Conservation (phyloP, 164 flowering plant species). For the Chloranthus sessilifolius region DNA sequence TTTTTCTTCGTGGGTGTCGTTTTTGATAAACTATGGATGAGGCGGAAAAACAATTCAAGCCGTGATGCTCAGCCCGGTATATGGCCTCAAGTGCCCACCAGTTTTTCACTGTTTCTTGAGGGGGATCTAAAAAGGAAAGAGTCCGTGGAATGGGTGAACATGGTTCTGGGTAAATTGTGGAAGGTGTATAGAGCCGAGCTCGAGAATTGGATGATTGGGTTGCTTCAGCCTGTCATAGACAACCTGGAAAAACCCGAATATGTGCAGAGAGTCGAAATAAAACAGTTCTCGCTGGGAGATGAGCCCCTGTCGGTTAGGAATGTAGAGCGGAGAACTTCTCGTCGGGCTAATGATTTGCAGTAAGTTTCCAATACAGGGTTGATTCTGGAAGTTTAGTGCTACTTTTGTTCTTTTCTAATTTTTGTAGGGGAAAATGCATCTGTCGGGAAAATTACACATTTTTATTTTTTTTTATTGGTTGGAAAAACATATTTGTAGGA, state of each 20-base stretch:
- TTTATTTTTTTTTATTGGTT: too few relatives aligned
- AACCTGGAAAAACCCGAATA: slow-evolving; percentile 83
- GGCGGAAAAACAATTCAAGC: slow-evolving; percentile 39
- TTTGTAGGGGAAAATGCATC: too few relatives aligned
- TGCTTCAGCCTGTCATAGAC: slow-evolving; percentile 94
- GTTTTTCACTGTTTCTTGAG: slow-evolving; percentile 74
- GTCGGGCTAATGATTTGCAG: slow-evolving; percentile 92
- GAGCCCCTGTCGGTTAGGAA: slow-evolving; percentile 89
- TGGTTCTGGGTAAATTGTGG: slow-evolving; percentile 98
- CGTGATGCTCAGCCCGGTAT: slow-evolving; percentile 30
- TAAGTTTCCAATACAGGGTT: too few relatives aligned
- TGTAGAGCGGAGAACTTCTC: slow-evolving; percentile 92
- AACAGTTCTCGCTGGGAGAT: slow-evolving; percentile 91
- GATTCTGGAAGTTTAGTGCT: background rate
- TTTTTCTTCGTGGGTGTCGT: slow-evolving; percentile 91
- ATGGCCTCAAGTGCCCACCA: slow-evolving; percentile 80
- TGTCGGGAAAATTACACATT: too few relatives aligned
- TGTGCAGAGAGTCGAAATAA: slow-evolving; percentile 87
- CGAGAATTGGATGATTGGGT: slow-evolving; percentile 90
- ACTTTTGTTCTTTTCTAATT: background rate
- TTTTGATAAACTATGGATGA: slow-evolving; percentile 89
- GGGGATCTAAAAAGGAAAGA: slow-evolving; percentile 93
- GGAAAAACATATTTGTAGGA: too few relatives aligned
- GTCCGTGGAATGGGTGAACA: slow-evolving; percentile 98
- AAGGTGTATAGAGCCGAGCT: slow-evolving; percentile 79